These are phyloP conservation scores for Protomyces inundatus DNA, from an alignment of 1,139 yeast species.

Conservation along the genomic window DNA sequence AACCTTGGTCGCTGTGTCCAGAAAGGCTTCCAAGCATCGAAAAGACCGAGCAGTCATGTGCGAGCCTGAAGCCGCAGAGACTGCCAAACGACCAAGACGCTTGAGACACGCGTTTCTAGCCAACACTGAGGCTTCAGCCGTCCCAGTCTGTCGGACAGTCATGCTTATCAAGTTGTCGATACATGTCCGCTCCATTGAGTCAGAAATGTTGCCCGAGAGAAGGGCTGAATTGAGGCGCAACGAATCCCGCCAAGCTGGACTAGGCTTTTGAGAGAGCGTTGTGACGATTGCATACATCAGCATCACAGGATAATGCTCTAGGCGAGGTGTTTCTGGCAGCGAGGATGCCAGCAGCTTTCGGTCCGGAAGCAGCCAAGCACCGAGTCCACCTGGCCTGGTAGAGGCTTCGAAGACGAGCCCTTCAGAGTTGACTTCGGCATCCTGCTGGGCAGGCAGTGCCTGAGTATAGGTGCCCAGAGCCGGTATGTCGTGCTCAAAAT, in stretches of 20 bases:
- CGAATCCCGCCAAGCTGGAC: slow-evolving; percentile 4
- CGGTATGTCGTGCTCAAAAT: slow-evolving; percentile 13
- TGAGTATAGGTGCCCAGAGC: slow-evolving; percentile 12
- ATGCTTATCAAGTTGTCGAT: not conserved
- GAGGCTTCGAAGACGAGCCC: slow-evolving; percentile 2
- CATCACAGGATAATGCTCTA: not conserved
- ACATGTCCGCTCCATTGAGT: not conserved
- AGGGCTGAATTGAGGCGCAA: slow-evolving; percentile 10
- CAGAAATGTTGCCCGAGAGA: slow-evolving; percentile 7
- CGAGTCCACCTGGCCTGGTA: not conserved
- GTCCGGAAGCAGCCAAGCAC: not conserved
- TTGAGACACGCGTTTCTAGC: slow-evolving; percentile 9
- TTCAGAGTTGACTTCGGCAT: slow-evolving; percentile 9
- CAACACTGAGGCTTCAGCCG: not conserved
- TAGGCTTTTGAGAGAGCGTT: not conserved
- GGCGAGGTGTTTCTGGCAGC: not conserved
- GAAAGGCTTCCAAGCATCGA: slow-evolving; percentile 3
- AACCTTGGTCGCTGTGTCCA: not conserved
- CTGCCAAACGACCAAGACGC: slow-evolving; percentile 14
- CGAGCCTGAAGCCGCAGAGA: not conserved
- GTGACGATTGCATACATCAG: not conserved
- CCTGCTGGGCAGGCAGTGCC: not conserved
- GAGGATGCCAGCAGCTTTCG: not conserved
- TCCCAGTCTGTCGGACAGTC: not conserved
- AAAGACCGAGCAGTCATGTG: slow-evolving; percentile 9